Conservation (phyloP, 2,329 filamentous ascomycete genomes). For the Orbilia oligospora region DNA sequence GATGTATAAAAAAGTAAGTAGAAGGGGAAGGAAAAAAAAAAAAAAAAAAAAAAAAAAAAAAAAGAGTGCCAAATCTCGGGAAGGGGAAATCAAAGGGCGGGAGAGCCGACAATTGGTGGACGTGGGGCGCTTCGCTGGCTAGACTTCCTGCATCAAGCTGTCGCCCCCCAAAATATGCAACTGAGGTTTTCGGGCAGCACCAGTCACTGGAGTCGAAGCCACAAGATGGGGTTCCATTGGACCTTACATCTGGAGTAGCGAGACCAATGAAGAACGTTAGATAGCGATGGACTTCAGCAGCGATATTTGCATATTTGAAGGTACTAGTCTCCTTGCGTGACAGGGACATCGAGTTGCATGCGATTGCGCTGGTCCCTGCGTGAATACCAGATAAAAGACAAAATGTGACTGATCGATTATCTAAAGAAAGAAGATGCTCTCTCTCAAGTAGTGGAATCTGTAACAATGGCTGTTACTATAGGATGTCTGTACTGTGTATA, state of each 20-base stretch:
- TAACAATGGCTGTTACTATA: not conserved
- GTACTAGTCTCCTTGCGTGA: constrained; percentile 19
- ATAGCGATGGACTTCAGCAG: constrained; percentile 19
- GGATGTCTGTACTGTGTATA: not conserved
- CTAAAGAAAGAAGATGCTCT: not conserved
- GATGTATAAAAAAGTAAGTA: too few species aligned
- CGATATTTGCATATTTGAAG: not conserved
- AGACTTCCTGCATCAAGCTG: constrained; percentile 13
- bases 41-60: not conserved
- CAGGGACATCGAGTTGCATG: constrained; percentile 19
- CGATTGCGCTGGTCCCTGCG: constrained; percentile 6
- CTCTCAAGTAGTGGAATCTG: not conserved
- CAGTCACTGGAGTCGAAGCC: constrained; percentile 42
- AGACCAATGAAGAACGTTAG: constrained; percentile 14
- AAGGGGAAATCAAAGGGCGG: constrained; percentile 18
- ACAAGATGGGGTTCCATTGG: constrained; percentile 43
- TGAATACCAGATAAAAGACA: not conserved
- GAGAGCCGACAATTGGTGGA: constrained; percentile 40
- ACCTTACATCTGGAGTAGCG: constrained; percentile 25
- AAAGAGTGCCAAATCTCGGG: constrained; percentile 31
- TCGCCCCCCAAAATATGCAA: not conserved
- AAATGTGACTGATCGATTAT: not conserved
- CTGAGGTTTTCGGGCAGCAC: not conserved
- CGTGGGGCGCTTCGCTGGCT: constrained; percentile 53
- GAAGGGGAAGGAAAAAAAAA: not conserved